These are phyloP conservation scores for Alternaria postmessia DNA, from an alignment of 2,329 filamentous ascomycete genomes.

Conservation along the genomic window DNA sequence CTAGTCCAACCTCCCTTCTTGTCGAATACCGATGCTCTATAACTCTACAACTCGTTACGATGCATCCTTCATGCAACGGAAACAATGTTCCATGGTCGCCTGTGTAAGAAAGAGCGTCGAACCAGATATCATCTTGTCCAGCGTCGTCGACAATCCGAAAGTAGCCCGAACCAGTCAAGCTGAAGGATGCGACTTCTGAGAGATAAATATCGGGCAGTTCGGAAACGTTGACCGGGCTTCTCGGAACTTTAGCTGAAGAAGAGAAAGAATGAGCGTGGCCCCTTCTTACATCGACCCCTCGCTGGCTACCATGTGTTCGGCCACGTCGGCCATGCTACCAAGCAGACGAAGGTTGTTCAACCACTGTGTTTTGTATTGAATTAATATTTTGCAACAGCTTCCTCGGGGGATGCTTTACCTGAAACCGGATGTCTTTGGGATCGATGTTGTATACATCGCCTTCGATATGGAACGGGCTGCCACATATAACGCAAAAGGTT, in stretches of 20 bases:
- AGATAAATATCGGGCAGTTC: conserved; percentile 24
- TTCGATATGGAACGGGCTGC: conserved; percentile 36
- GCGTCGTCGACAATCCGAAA: conserved; percentile 27
- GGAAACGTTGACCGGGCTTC: conserved; percentile 19
- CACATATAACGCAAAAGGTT: conserved; percentile 38
- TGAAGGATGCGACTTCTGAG: conserved; percentile 27
- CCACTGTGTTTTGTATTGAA: conserved; percentile 30
- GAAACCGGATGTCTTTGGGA: conserved; percentile 24
- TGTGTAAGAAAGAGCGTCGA: conserved; percentile 25
- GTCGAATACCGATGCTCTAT: conserved; percentile 17
- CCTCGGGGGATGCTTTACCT: conserved; percentile 17
- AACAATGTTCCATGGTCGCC: conserved; percentile 26
- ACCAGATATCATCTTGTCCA: conserved; percentile 17
- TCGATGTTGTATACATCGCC: conserved; percentile 33
- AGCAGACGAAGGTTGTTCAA: conserved; percentile 33
- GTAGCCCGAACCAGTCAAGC: conserved; percentile 18
- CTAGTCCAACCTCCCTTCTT: background rate
- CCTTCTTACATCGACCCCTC: conserved; percentile 12
- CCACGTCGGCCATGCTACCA: conserved; percentile 19
- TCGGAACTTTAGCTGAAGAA: background rate
- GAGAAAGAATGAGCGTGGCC: background rate
- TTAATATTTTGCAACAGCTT: background rate
- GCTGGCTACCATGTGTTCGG: conserved; percentile 19
- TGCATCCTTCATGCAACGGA: conserved; percentile 36
- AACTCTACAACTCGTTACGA: conserved; percentile 29